These are phyloP conservation scores for Eimeria necatrix DNA, from an alignment of 169 alveolate species.

Conservation along the genomic window DNA sequence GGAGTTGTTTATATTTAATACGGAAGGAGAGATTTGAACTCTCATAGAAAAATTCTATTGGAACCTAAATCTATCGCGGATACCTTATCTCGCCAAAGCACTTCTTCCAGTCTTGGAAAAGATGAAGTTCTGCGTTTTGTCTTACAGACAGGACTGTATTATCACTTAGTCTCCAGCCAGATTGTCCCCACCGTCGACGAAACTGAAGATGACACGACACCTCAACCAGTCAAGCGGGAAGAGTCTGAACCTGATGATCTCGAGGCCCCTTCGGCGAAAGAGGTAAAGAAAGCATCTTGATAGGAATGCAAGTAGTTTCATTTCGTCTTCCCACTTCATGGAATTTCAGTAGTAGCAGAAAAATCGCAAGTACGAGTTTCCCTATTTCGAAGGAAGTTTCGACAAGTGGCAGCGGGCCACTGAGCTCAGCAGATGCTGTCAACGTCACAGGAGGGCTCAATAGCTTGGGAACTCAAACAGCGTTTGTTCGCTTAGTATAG, in stretches of 20 bases:
- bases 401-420: no score
- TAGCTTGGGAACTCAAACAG: no score
- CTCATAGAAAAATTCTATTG: no score
- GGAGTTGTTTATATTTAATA: no score
- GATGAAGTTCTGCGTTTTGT: background rate
- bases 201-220: background rate
- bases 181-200: constrained; percentile 4
- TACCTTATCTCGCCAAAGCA: no score
- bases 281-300: background rate
- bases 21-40: no score
- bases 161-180: constrained; percentile 59
- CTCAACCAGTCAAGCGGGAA: background rate
- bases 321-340: background rate
- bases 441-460: no score
- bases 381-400: background rate
- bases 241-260: background rate
- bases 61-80: no score
- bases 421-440: no score
- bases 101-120: no score
- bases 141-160: constrained; percentile 60
- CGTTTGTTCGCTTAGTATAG: no score
- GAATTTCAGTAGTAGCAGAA: background rate
- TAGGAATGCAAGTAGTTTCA: background rate
- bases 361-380: background rate
- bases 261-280: background rate